Evolutionary conservation across 345 rosid genomes (phyloP).

Genomic region (Noccaea bulbosa): DNA sequence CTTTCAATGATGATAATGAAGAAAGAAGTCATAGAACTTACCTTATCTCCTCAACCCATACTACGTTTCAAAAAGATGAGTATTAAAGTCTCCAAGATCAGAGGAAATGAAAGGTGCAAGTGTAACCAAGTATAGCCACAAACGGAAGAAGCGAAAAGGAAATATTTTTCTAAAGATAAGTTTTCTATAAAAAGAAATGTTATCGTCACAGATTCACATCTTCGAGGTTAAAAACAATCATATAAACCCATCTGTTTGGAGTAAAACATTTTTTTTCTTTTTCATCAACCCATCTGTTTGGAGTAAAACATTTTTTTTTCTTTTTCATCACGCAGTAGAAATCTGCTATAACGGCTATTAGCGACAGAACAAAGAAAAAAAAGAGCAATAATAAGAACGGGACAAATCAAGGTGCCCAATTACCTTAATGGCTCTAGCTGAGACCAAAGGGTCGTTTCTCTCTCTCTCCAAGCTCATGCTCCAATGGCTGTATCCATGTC

Average conservation of each 20-base stretch:
- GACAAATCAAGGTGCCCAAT: slow-evolving; percentile 33
- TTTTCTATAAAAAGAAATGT: slow-evolving; percentile 5
- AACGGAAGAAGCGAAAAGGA: slow-evolving; percentile 5
- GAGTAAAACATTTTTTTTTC: not conserved
- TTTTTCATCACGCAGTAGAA: slow-evolving; percentile 9
- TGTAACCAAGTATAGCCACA: slow-evolving; percentile 40
- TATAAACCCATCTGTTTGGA: slow-evolving; percentile 28
- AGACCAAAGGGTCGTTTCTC: slow-evolving; percentile 1
- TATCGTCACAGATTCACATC: slow-evolving; percentile 15
- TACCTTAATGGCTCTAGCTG: slow-evolving; percentile 26
- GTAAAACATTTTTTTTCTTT: not conserved
- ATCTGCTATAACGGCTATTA: slow-evolving; percentile 26
- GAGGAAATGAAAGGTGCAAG: slow-evolving; percentile 22
- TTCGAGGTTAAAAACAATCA: slow-evolving; percentile 31
- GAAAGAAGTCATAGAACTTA: slow-evolving; percentile 11
- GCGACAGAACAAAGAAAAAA: slow-evolving; percentile 20
- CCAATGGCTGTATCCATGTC: slow-evolving; percentile 90
- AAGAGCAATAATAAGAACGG: slow-evolving; percentile 26
- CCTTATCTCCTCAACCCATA: slow-evolving; percentile 37
- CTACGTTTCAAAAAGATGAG: slow-evolving; percentile 29
- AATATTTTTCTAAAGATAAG: not conserved
- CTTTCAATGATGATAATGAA: slow-evolving; percentile 26
- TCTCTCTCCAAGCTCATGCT: slow-evolving; percentile 46
- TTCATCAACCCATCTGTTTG: slow-evolving; percentile 24
- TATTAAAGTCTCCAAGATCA: slow-evolving; percentile 12